These are phyloP conservation scores for Nothophytophthora sp. DNA, from an alignment of 352 stramenopile genomes.

Conservation along the genomic window DNA sequence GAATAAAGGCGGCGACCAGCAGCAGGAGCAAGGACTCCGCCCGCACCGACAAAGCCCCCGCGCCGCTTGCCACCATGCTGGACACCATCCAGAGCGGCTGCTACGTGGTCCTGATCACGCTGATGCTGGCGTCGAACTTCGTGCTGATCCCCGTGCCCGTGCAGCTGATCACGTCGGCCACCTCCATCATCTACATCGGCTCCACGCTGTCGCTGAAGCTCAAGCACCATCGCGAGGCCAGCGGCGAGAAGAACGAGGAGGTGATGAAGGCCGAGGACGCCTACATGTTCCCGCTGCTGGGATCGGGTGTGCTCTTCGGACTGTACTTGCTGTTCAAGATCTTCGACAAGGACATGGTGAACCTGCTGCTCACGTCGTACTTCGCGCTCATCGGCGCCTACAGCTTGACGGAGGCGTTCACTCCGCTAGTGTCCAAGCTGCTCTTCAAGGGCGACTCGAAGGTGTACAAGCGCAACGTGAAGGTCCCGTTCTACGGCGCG, in stretches of 20 bases:
- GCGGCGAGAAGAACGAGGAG: slow-evolving; percentile 87
- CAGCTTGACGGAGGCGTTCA: slow-evolving; percentile 92
- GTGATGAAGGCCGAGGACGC: slow-evolving; percentile 94
- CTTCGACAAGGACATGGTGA: slow-evolving; percentile 97
- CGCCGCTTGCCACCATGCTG: slow-evolving; percentile 57
- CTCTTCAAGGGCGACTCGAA: slow-evolving; percentile 65
- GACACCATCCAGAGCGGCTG: slow-evolving; percentile 72
- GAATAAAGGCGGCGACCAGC: too few relatives aligned
- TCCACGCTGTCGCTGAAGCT: slow-evolving; percentile 84
- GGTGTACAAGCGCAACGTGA: slow-evolving; percentile 78
- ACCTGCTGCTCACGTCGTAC: slow-evolving; percentile 96
- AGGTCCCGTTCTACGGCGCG: slow-evolving; percentile 84
- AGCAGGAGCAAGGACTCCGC: too few relatives aligned
- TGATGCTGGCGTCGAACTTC: slow-evolving; percentile 85
- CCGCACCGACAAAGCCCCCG: too few relatives aligned
- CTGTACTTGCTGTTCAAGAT: slow-evolving; percentile 99
- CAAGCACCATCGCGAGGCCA: slow-evolving; percentile 81
- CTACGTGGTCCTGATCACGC: slow-evolving; percentile 81
- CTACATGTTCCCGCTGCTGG: slow-evolving; percentile 98
- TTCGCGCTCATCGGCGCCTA: slow-evolving; percentile 95
- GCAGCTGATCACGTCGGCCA: slow-evolving; percentile 84
- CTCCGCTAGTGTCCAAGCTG: slow-evolving; percentile 67
- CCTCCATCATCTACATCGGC: slow-evolving; percentile 89
- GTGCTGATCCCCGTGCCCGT: slow-evolving; percentile 84
- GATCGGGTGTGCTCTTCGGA: slow-evolving; percentile 93